Base-by-base conservation (phyloP, 495 filamentous ascomycete species). In the Hypoxylon crocopeplum region DNA sequence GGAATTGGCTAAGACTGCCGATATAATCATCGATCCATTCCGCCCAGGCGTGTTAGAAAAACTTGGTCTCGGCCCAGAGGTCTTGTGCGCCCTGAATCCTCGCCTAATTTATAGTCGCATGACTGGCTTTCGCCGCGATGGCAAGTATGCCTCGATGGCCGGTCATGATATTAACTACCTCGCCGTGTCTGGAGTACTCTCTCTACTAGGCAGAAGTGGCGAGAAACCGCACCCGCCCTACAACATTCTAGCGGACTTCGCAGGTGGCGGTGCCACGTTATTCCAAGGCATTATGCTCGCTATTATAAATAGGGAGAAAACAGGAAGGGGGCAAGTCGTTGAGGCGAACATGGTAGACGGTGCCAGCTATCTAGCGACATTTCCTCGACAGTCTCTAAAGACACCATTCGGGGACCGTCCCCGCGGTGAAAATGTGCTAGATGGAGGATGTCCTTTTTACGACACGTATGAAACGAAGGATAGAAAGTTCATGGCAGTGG, bases 161-260 rank as follows among this genome's bases (percentile, higher is more conserved):
- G 93, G 93, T n/a, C 93, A 98, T 63, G 93, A 98, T 69, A 97
- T 98, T 69, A 98, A 98, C 67, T 98, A 97, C 72, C 86, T 98
- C 17, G 89, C 93, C 27, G 90, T 96, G 0, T 89, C 88, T 1
- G 93, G 93, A 0, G 88, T 88, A 0, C 73, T 98, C 11, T 81
- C 79, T 1, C 79, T 95, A 74, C 79, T 98, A 0, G 93, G 93
- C 0, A 77, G 88, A 0, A 73, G 73, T 19, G 82, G 79, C 2
- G 83, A 86, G 56, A 86, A 84, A 40, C 93, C 93, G 5, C 84
- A 87, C 46, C 79, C 92, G 5, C 93, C 93, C 3, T 85, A 77
- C 0, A 98, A 98, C 58, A 79, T 98, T 13, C 73, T 97, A 0
- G 93, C 83, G 0, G 93, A 98, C 66, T 98, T 98, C 67, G 93